Evolutionary conservation across 192 early-diverging fungal genomes (phyloP).

Genomic region (Podila minutissima): DNA sequence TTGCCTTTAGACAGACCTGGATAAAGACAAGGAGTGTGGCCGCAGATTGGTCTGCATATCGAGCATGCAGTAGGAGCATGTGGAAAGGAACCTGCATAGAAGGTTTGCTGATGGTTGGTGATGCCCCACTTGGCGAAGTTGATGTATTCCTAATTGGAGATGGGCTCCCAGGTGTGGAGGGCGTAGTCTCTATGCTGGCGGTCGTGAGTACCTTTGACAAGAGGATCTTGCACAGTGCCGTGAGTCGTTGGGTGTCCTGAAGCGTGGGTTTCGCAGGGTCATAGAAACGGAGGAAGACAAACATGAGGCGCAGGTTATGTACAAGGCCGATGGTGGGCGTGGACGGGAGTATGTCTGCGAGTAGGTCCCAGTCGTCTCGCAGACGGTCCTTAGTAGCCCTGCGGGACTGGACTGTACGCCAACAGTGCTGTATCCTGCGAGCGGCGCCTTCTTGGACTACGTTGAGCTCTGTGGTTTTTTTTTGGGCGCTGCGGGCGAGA

Average conservation of each 20-base stretch:
- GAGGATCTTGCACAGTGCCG: slow-evolving; percentile 34
- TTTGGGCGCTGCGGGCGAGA: slow-evolving; percentile 31
- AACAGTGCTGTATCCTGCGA: slow-evolving; percentile 19
- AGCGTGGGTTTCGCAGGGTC: slow-evolving; percentile 2
- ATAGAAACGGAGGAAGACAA: slow-evolving; percentile 18
- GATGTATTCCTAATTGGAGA: neutral
- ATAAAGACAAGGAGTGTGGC: slow-evolving; percentile 9
- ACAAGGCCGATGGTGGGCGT: slow-evolving; percentile 34
- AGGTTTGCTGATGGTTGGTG: slow-evolving; percentile 3
- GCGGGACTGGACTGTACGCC: neutral
- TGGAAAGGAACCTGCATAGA: slow-evolving; percentile 39
- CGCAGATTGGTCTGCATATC: slow-evolving; percentile 15
- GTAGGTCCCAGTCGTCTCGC: slow-evolving; percentile 34
- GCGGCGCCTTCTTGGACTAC: slow-evolving; percentile 16
- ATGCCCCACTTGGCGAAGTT: neutral
- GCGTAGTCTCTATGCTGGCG: neutral
- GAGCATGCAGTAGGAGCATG: slow-evolving; percentile 37
- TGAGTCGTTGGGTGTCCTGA: slow-evolving; percentile 16
- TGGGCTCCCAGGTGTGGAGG: neutral
- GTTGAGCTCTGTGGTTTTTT: slow-evolving; percentile 18
- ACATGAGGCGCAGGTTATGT: slow-evolving; percentile 29
- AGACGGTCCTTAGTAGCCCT: neutral
- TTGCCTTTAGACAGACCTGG: slow-evolving; percentile 7
- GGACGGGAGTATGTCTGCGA: neutral
- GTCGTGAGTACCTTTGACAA: slow-evolving; percentile 27